Conservation (phyloP, 805 yeast species). For the Metschnikowia henanensis region DNA sequence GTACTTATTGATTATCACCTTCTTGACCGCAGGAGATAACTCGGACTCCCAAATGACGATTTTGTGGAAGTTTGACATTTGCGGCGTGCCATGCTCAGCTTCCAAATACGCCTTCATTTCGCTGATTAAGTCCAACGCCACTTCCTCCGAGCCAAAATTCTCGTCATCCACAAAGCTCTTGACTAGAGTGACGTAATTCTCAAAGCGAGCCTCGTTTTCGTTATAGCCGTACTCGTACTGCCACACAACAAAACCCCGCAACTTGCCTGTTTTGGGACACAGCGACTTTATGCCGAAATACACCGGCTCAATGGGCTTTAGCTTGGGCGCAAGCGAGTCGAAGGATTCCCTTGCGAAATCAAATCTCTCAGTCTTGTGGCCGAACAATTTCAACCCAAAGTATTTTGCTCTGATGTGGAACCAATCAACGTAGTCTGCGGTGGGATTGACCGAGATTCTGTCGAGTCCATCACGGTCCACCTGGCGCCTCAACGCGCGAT, state of each 20-base stretch:
- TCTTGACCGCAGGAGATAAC: constrained; percentile 17
- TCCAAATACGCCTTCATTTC: constrained; percentile 19
- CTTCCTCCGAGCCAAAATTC: constrained; percentile 18
- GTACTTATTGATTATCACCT: constrained; percentile 18
- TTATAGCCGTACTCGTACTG: constrained; percentile 36
- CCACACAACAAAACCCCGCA: constrained; percentile 36
- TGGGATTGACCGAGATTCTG: constrained; percentile 31
- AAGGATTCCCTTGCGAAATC: constrained; percentile 11
- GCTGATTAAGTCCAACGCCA: constrained; percentile 14
- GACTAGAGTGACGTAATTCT: constrained; percentile 28
- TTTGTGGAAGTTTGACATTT: constrained; percentile 18
- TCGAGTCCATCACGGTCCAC: constrained; percentile 30
- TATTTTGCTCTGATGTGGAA: constrained; percentile 42
- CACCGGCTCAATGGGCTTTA: constrained; percentile 27
- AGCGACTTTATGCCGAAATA: constrained; percentile 32
- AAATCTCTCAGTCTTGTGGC: not conserved
- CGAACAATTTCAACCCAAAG: constrained; percentile 18
- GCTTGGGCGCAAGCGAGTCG: constrained; percentile 18
- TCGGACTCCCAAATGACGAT: constrained; percentile 39
- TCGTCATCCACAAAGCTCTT: constrained; percentile 25
- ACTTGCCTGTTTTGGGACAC: constrained; percentile 17
- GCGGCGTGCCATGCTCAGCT: constrained; percentile 13
- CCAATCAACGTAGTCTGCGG: constrained; percentile 37
- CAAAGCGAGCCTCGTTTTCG: constrained; percentile 14
- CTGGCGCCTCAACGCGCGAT: constrained; percentile 17